Conservation (phyloP, 495 filamentous ascomycete genomes). For the Pseudomonodictys pantanalensis region DNA sequence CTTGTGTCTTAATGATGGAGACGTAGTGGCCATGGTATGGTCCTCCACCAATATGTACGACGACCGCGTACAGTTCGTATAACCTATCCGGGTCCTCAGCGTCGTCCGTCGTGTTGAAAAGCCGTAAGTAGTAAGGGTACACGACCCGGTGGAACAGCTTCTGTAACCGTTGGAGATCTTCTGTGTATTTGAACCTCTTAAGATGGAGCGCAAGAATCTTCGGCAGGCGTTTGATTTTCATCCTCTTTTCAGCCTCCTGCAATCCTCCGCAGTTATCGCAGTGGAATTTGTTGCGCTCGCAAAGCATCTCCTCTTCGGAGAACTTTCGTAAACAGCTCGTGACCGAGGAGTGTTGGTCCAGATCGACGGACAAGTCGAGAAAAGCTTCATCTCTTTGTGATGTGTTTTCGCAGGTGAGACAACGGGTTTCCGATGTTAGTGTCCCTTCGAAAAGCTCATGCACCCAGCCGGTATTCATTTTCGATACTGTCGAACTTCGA, state of each 20-base stretch:
- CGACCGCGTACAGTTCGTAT: constrained; percentile 95
- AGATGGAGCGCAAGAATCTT: constrained; percentile 88
- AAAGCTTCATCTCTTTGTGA: constrained; percentile 96
- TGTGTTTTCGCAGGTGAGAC: constrained; percentile 91
- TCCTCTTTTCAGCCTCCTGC: constrained; percentile 96
- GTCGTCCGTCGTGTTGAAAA: constrained; percentile 98
- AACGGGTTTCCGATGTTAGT: constrained; percentile 93
- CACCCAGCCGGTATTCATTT: constrained; percentile 66
- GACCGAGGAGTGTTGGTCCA: constrained; percentile 93
- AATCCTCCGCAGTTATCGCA: constrained; percentile 95
- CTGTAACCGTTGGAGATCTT: constrained; percentile 86
- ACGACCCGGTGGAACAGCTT: constrained; percentile 97
- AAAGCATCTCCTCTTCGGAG: constrained; percentile 97
- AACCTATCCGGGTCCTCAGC: constrained; percentile 91
- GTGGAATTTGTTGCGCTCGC: constrained; percentile 97
- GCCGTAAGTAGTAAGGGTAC: constrained; percentile 90
- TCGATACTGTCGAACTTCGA: constrained; percentile 4
- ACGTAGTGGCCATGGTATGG: constrained; percentile 98
- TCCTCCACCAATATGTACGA: constrained; percentile 98
- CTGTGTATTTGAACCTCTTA: constrained; percentile 97
- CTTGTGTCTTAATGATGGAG: constrained; percentile 94
- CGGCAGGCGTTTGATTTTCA: constrained; percentile 96
- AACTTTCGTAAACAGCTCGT: constrained; percentile 94
- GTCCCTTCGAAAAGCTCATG: constrained; percentile 96
- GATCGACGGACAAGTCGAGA: constrained; percentile 89